phyloP scores from a whole-genome alignment of 371 early-diverging fungal species.

The Rhizopus sp. region DNA sequence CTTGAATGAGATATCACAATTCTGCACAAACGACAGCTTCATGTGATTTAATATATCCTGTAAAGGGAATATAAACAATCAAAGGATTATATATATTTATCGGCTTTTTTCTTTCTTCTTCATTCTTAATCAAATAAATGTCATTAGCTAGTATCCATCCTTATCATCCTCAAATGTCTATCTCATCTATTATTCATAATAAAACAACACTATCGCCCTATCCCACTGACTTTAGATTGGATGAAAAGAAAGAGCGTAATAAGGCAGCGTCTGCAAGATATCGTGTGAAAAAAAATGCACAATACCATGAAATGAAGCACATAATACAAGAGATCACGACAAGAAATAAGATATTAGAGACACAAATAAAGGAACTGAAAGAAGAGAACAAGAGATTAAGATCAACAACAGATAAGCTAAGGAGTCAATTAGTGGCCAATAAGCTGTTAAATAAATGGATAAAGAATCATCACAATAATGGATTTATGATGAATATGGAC shows the following conservation, averaged over 20 bases:
- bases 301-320: constrained; percentile 57
- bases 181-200: constrained; percentile 23
- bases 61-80: too few species aligned
- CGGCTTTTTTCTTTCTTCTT: neutral
- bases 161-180: constrained; percentile 17
- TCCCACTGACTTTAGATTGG: constrained; percentile 33
- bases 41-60: too few species aligned
- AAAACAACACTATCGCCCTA: neutral
- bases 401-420: constrained; percentile 48
- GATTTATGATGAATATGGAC: too few species aligned
- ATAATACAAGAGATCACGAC: constrained; percentile 50
- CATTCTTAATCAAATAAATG: neutral
- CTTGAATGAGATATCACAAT: too few species aligned
- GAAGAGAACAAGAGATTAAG: constrained; percentile 53
- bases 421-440: constrained; percentile 54
- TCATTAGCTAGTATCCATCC: neutral
- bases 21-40: too few species aligned
- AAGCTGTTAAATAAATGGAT: constrained; percentile 55
- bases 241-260: constrained; percentile 60
- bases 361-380: constrained; percentile 50
- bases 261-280: constrained; percentile 67
- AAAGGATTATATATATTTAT: too few species aligned
- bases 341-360: constrained; percentile 46
- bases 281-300: constrained; percentile 62
- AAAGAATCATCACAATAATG: constrained; percentile 18